phyloP scores from a whole-genome alignment of 2,329 filamentous ascomycete species.

The Paramyrothecium roridum region DNA sequence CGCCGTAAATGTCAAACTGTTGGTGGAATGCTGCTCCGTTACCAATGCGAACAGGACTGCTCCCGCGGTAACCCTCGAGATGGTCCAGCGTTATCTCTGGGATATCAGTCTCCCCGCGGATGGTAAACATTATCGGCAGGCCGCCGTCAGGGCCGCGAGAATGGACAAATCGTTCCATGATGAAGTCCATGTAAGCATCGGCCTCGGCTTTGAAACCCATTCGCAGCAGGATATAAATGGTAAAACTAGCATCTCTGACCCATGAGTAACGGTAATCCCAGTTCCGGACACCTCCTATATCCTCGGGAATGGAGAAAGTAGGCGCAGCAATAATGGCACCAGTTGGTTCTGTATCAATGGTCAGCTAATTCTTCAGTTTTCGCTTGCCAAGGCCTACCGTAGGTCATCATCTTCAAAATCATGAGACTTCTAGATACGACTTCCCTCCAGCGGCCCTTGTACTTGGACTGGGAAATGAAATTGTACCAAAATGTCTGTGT shows the following conservation, averaged over 20 bases:
- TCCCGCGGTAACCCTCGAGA: slow-evolving; percentile 69
- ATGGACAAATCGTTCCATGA: slow-evolving; percentile 65
- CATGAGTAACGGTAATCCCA: slow-evolving; percentile 77
- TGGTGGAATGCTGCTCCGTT: slow-evolving; percentile 75
- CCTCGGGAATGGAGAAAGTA: slow-evolving; percentile 75
- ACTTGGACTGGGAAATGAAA: slow-evolving; percentile 69
- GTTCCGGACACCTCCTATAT: slow-evolving; percentile 64
- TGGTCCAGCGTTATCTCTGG: slow-evolving; percentile 67
- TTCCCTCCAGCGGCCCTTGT: slow-evolving; percentile 70
- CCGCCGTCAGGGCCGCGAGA: slow-evolving; percentile 58
- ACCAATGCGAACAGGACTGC: slow-evolving; percentile 70
- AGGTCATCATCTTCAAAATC: slow-evolving; percentile 74
- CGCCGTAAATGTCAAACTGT: slow-evolving; percentile 78
- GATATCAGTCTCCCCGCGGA: slow-evolving; percentile 71
- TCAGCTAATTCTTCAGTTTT: slow-evolving; percentile 3
- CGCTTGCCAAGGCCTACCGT: slow-evolving; percentile 27
- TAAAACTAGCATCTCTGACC: slow-evolving; percentile 76
- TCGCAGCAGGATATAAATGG: slow-evolving; percentile 72
- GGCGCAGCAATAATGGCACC: slow-evolving; percentile 75
- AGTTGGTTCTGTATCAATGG: slow-evolving; percentile 55
- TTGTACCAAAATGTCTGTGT: slow-evolving; percentile 71
- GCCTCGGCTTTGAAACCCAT: slow-evolving; percentile 74
- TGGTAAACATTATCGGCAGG: slow-evolving; percentile 79
- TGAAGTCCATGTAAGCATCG: slow-evolving; percentile 76
- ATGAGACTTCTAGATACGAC: slow-evolving; percentile 69